Percentiles rank a stretch among this genome's conserved stretches.
phyloP scores from a whole-genome alignment of 75 land plant genomes.

The Cunninghamia lanceolata region DNA sequence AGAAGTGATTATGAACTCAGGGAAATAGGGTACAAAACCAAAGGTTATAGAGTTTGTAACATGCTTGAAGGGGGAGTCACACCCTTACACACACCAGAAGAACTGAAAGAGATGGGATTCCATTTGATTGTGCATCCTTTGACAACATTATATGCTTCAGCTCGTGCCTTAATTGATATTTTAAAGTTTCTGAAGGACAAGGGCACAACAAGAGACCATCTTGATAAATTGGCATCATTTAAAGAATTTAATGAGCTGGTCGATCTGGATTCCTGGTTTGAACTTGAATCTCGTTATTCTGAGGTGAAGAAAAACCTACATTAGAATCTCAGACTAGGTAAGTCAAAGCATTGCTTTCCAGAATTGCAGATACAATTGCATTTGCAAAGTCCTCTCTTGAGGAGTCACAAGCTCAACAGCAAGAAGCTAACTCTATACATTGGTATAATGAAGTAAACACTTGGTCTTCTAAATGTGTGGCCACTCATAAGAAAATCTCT shows the following conservation, averaged over 20 bases:
- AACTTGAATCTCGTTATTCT: slow-evolving; percentile 31
- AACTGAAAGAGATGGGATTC: slow-evolving; percentile 43
- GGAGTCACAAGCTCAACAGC: background rate
- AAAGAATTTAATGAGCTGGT: slow-evolving; percentile 44
- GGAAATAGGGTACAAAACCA: slow-evolving; percentile 28
- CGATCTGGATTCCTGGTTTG: slow-evolving; percentile 32
- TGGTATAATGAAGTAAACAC: background rate
- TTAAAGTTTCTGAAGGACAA: slow-evolving; percentile 29
- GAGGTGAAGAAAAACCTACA: background rate
- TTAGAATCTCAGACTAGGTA: background rate
- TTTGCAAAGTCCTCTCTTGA: background rate
- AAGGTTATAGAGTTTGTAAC: slow-evolving; percentile 35
- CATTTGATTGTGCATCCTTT: slow-evolving; percentile 38
- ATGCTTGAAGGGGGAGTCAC: slow-evolving; percentile 48
- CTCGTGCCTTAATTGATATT: slow-evolving; percentile 29
- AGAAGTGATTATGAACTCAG: slow-evolving; percentile 32
- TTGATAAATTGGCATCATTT: slow-evolving; percentile 31
- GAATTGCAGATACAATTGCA: background rate
- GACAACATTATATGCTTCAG: slow-evolving; percentile 41
- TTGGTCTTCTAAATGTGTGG: background rate
- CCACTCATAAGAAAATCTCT: background rate
- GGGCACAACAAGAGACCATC: slow-evolving; percentile 31
- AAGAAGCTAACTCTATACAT: background rate
- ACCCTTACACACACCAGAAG: slow-evolving; percentile 39
- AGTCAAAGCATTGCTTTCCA: background rate